A percentile compares a stretch with the other conserved stretches of the same genome.
Evolutionary conservation across 345 rosid genomes (phyloP).

Genomic region (Dovyalis caffra): DNA sequence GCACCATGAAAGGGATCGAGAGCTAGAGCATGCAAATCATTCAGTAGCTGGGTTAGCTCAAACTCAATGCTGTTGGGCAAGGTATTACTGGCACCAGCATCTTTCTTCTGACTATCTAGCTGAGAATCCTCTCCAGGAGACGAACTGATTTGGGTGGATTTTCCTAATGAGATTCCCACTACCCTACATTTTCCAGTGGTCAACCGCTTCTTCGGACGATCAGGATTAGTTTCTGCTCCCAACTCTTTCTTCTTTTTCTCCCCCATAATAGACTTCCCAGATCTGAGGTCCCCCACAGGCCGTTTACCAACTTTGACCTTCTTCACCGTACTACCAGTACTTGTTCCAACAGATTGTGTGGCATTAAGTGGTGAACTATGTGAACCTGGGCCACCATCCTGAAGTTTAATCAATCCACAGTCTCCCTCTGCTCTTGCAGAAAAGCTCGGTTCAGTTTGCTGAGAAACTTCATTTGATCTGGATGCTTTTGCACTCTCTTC

Average conservation of each 20-base stretch:
- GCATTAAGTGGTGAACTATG: constrained; percentile 35
- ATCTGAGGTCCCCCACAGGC: constrained; percentile 37
- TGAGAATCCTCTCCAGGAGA: constrained; percentile 31
- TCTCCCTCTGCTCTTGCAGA: constrained; percentile 34
- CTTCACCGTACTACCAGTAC: constrained; percentile 39
- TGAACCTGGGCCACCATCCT: constrained; percentile 23
- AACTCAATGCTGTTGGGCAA: constrained; percentile 27
- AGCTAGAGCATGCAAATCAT: constrained; percentile 72
- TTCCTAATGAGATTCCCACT: constrained; percentile 29
- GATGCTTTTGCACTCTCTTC: constrained; percentile 35
- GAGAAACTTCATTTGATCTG: constrained; percentile 35
- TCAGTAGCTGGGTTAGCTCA: constrained; percentile 55
- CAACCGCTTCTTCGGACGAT: constrained; percentile 43
- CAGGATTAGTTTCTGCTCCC: constrained; percentile 37
- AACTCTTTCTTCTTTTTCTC: constrained; percentile 58
- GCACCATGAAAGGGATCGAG: constrained; percentile 64
- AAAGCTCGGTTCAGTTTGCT: constrained; percentile 32
- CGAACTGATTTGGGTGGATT: constrained; percentile 33
- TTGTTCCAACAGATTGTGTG: constrained; percentile 35
- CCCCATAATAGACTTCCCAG: constrained; percentile 35
- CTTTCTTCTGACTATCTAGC: constrained; percentile 41
- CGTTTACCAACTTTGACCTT: constrained; percentile 57
- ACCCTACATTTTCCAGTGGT: constrained; percentile 43
- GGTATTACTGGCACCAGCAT: constrained; percentile 24
- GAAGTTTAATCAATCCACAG: constrained; percentile 32